Percentiles rank a stretch among this genome's conserved stretches.
phyloP scores from a whole-genome alignment of 2,329 filamentous ascomycete genomes.

The Zalaria obscura region DNA sequence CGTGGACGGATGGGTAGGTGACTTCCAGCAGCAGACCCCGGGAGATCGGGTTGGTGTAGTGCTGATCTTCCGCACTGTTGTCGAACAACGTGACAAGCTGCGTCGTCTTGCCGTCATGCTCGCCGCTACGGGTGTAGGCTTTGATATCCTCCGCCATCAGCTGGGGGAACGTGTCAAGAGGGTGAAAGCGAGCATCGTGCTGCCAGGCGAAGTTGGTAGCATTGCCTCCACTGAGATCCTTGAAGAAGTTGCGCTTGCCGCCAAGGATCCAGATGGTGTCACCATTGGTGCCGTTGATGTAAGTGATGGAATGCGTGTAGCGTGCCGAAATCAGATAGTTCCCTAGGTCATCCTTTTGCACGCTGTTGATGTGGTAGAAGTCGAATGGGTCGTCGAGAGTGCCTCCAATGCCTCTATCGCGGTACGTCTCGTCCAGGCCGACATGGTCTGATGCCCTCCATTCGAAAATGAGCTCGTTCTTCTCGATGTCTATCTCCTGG shows the following conservation, averaged over 20 bases:
- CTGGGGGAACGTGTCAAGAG: conserved; percentile 30
- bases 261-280: conserved; percentile 37
- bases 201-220: conserved; percentile 30
- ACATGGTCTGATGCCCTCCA: conserved; percentile 43
- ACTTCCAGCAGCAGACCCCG: conserved; percentile 18
- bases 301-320: conserved; percentile 32
- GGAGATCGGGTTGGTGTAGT: conserved; percentile 16
- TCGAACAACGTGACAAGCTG: conserved; percentile 24
- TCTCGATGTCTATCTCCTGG: conserved; percentile 31
- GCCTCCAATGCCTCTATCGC: conserved; percentile 15
- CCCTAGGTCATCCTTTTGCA: conserved; percentile 35
- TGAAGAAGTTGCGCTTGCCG: conserved; percentile 15
- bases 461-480: conserved; percentile 40
- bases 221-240: conserved; percentile 11
- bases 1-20: conserved; percentile 12
- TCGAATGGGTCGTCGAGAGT: conserved; percentile 33
- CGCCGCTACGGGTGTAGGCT: not conserved
- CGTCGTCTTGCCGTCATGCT: conserved; percentile 7
- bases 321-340: conserved; percentile 42
- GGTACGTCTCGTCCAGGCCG: conserved; percentile 25
- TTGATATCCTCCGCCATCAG: conserved; percentile 5
- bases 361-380: conserved; percentile 42
- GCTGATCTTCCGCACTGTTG: conserved; percentile 28
- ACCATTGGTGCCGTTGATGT: conserved; percentile 33
- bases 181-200: conserved; percentile 32